These are phyloP conservation scores for Myxozyma melibiosi DNA, from an alignment of 805 yeast species.

Conservation along the genomic window DNA sequence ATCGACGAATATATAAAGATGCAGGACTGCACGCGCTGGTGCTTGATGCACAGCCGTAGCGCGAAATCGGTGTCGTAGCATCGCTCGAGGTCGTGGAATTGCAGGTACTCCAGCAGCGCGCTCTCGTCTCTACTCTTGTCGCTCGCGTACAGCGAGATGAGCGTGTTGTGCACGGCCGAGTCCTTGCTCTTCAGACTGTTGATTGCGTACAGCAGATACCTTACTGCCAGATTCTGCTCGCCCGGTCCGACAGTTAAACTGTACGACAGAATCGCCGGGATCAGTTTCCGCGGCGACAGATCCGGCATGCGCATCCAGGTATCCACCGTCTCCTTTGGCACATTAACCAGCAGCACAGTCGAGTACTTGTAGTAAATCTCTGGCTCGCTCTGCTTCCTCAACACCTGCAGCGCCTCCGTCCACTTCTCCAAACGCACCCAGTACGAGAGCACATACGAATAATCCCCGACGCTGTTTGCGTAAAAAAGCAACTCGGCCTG, in stretches of 20 bases:
- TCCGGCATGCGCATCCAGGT: constrained; percentile 67
- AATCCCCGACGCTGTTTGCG: constrained; percentile 70
- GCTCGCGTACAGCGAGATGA: constrained; percentile 66
- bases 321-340: constrained; percentile 70
- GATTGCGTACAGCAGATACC: constrained; percentile 61
- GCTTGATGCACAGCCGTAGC: constrained; percentile 67
- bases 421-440: constrained; percentile 73
- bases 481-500: constrained; percentile 63
- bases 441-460: constrained; percentile 65
- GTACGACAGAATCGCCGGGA: constrained; percentile 77
- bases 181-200: constrained; percentile 49
- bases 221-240: constrained; percentile 62
- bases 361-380: constrained; percentile 65
- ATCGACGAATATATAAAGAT: constrained; percentile 70
- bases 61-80: constrained; percentile 72
- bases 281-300: constrained; percentile 62
- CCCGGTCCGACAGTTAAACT: constrained; percentile 41
- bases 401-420: constrained; percentile 65
- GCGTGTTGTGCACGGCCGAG: constrained; percentile 65
- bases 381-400: constrained; percentile 53
- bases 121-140: constrained; percentile 49
- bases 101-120: constrained; percentile 55
- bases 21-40: constrained; percentile 63
- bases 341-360: constrained; percentile 64
- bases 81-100: constrained; percentile 41